phyloP scores from a whole-genome alignment of 73 alveolate species.

The Stentor roeselii region DNA sequence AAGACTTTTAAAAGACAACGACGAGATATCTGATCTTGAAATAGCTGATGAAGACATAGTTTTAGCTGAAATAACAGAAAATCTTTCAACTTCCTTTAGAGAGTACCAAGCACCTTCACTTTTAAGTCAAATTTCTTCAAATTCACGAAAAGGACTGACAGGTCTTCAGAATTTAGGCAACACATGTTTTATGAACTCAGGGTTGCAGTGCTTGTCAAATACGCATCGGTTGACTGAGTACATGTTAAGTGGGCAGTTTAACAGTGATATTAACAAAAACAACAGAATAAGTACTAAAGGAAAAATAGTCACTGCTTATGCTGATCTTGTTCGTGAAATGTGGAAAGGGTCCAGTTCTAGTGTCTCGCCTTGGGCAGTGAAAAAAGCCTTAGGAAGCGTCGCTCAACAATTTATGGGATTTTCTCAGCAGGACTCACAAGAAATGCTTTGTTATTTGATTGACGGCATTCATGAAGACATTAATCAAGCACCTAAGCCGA shows the following conservation, averaged over 20 bases:
- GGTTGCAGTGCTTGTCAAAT: conserved; percentile 90
- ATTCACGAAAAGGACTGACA: not conserved
- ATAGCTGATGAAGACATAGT: not conserved
- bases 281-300: conserved; percentile 92
- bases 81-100: not conserved
- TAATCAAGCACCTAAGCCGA: conserved; percentile 77
- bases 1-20: not conserved
- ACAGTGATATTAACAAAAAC: conserved; percentile 72
- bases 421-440: conserved; percentile 90
- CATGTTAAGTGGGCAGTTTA: conserved; percentile 51
- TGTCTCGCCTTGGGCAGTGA: conserved; percentile 51
- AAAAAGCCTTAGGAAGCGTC: conserved; percentile 47
- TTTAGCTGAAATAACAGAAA: not conserved
- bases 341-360: conserved; percentile 34
- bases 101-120: not conserved
- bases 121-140: not conserved
- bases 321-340: conserved; percentile 56
- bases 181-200: conserved; percentile 99
- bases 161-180: conserved; percentile 96
- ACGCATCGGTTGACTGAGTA: conserved; percentile 80
- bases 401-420: conserved; percentile 66
- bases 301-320: conserved; percentile 53
- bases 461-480: conserved; percentile 98
- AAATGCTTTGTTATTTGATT: conserved; percentile 86
- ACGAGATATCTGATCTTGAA: not conserved